Evolutionary conservation across 1,284 basidiomycete species (phyloP), one percentile per base, ranked within the genome.

Genomic region (Neolentinus lepideus): DNA sequence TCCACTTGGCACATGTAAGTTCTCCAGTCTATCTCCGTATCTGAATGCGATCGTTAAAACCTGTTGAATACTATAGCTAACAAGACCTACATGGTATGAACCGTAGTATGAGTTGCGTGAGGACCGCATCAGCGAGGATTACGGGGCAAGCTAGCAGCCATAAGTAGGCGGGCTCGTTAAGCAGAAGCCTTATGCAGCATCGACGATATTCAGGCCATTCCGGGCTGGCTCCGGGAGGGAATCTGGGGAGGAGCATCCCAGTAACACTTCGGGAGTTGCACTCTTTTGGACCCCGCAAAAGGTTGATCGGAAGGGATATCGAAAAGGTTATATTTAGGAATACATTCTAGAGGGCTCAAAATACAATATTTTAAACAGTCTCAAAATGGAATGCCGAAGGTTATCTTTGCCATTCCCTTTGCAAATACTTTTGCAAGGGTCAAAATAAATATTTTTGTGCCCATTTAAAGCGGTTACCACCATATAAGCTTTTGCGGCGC

Each of bases 21-120:
- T 66, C 85, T 80, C 83, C 90, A 99, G 73, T 99, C 97, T 65
- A 99, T 99, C 72, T 99, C 96, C n/a, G 97, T 99, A 73, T 95
- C 94, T 96, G 71, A 54, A 58, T 55, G 50, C 48, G 57, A 50
- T 45, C 53, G 54, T 21, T 25, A 53, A 54, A n/a, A 50, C 24
- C 12, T 50, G 11, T 6, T 29, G n/a, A n/a, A 26, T 25, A 16
- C 47, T n/a, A 50, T 21, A 24, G 47, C 4, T 52, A 50, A 53
- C 22, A 48, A 53, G 46, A 48, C 75, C 88, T 73, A 95, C 93
- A 97, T 60, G 87, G 78, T 54, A 96, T 76, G 66, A 85, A 87
- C 50, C 73, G 79, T 62, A 95, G 85, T 62, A 96, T 86, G 62
- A 92, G 75, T 45, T 84, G 75, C 6, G 89, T 92, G 43, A 96